Base-by-base conservation (phyloP, 352 stramenopile species). In the Globisporangium rhizosaccharum region DNA sequence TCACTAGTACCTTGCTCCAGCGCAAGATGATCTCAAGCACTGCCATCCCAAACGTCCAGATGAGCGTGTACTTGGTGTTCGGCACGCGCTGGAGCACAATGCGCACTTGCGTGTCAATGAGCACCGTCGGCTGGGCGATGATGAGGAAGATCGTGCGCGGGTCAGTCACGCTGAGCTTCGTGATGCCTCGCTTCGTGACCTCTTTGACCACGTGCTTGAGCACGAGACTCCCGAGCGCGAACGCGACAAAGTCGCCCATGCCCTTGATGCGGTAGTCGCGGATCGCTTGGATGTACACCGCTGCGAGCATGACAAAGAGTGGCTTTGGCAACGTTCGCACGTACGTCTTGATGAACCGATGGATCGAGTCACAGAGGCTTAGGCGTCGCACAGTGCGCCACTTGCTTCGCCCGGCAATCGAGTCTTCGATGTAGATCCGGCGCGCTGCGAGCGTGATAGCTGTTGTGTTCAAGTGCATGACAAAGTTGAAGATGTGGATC, bases 11-110 rank as follows among this genome's bases (percentile, higher is more conserved):
- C 12, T 79, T 76, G 18, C 1, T 15, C 54, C 9, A 64, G 14
- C 72, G 62, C 14, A 70, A 36, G 14, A 28, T 41, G 36, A 79
- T 67, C 44, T 82, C 73, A 9, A 71, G 23, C 50, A 71, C 23
- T 3, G 70, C 69, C 58, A 79, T 62, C 0, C 46, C 66, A 17
- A 75, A 53, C 2, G 61, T 65, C n/a, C 65, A 67, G 15, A 39
- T 52, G 1, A 66, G 50, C 23, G 68, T 68, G 18, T 71, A 54
- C 7, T 56, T 37, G 11, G 59, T 59, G 28, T 66, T 71, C 25
- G 63, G 47, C 11, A 56, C 59, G 7, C 65, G 63, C 17, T 74
- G 54, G 42, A 82, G 39, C 17, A 66, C 54, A 7, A 70, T 59
- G 1, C 64, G 59, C 18, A 70, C 51, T 51, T 71, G 64, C 1